These are phyloP conservation scores for Rhizodiscina lignyota DNA, from an alignment of 495 filamentous ascomycete genomes.

Conservation along the genomic window DNA sequence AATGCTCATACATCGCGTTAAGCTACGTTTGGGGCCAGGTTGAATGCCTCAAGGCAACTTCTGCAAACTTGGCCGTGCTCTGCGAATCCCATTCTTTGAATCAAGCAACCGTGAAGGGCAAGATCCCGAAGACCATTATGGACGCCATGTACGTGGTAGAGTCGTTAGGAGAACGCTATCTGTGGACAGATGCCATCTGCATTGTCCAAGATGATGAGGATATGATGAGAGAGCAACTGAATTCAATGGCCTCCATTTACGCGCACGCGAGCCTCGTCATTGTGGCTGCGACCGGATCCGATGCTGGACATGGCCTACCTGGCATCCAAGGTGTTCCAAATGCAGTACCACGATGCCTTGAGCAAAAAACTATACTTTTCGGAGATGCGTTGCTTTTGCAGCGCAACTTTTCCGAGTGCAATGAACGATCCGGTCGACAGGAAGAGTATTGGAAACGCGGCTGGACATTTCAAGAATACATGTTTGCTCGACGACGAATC, in stretches of 20 bases:
- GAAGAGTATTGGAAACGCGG: no score
- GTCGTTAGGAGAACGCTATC: slow-evolving; percentile 9
- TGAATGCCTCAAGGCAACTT: slow-evolving; percentile 2
- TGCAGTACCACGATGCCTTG: neutral
- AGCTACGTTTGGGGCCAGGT: slow-evolving; percentile 10
- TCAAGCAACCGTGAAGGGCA: neutral
- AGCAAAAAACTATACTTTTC: neutral
- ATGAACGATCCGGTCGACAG: slow-evolving; percentile 1
- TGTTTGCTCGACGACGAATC: slow-evolving; percentile 10
- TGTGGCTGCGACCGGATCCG: neutral
- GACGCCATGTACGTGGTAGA: slow-evolving; percentile 1
- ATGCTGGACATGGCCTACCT: neutral
- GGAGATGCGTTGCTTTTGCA: neutral
- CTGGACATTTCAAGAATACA: slow-evolving; percentile 20
- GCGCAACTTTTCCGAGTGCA: neutral
- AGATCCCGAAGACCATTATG: neutral
- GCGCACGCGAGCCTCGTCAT: neutral
- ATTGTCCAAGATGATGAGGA: slow-evolving; percentile 9
- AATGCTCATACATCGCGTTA: slow-evolving; percentile 10
- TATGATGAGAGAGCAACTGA: neutral
- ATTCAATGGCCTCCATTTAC: neutral
- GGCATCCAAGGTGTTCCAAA: neutral
- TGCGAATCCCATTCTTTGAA: neutral
- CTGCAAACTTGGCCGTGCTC: neutral
- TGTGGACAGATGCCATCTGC: slow-evolving; percentile 6